Base-by-base conservation (phyloP, 164 flowering plant species). In the Vitis cinerea region DNA sequence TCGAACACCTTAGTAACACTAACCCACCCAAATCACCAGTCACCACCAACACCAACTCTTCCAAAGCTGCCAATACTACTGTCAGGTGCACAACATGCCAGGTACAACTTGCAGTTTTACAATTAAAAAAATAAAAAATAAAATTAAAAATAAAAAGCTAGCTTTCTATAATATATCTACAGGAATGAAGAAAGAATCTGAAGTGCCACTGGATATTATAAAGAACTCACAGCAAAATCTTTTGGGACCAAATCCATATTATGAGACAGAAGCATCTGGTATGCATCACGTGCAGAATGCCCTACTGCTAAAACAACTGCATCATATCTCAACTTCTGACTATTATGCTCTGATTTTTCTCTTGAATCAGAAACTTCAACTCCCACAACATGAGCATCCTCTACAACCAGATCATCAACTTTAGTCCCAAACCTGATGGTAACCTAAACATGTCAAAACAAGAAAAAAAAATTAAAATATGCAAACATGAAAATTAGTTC, bases 251-350 rank as follows among this genome's bases (percentile, higher is more conserved):
- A 65, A 13, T 79, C 82, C 59, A 89, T 80, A 72, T 83, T 75
- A 74, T 92, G 89, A 63, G 89, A 83, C 67, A 87, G 86, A 80
- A 96, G 98, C 95, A 92, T 93, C 71, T 90, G 76, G 78, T 93
- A 93, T 9, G 85, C 81, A 84, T 93, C 99, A 68, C 99, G 92
- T 61, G 99, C 98, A 76, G 99, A 96, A 80, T 96, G 99, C 58
- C 99, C 99, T 73, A 93, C 97, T 44, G 97, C 99, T 56, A 96
- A 82, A 71, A 93, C 82, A 77, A 89, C 86, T 31, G 90, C 97
- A 88, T 93, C 99, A 83, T 48, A 88, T 66, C 69, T 79, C 81
- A 85, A 70, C 37, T 79, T 80, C 79, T 86, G 78, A 68, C 71
- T 72, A 53, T 71, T 77, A 11, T 51, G 17, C 49, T 71, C 75